Evolutionary conservation across 2,329 filamentous ascomycete genomes (phyloP), one percentile per base, ranked within the genome.

Genomic region (Exophiala sp.): DNA sequence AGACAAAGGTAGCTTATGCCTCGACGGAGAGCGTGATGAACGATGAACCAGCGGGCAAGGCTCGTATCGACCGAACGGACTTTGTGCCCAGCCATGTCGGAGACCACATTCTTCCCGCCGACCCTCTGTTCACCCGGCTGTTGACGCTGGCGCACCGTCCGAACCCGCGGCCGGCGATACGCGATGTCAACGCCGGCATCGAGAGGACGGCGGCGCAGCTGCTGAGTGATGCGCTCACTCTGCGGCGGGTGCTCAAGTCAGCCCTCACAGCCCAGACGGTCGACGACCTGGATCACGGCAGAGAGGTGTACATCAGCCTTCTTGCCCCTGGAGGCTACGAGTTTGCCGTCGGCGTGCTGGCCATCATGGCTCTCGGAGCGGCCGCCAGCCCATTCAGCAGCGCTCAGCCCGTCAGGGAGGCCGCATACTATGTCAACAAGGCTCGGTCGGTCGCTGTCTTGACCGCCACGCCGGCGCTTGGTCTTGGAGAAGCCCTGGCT

Each of bases 281-380:
- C 16, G 45, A 57, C 14, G 58, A 63, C 10, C 44, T 68, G 11
- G 42, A 50, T 2, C 43, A 56, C 7, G 62, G 63, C 16, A 51
- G 61, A n/a, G 65, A 67, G 42, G 63, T 67, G 9, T 66, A 60
- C 50, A 61, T 68, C 47, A 65, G 62, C 14, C 19, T 68, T 11
- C 40, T 68, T 6, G 64, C 63, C 1, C 64, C 65, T 0, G 65
- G 65, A 14, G 66, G 66, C 0, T 68, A 68, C 55, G 65, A 68
- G 38, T 68, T 67, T 32, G 58, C 64, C 1, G 65, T 67, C n/a
- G 65, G 60, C 2, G 64, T 68, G 23, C 53, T 65, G 34, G 64
- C 63, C 2, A 64, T 67, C 32, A 55, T 67, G 22, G 64, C 64
- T 2, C 45, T 66, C 2, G 65, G 66, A 1, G 65, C 64, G 9